Percentiles rank a stretch among this genome's conserved stretches.
phyloP scores from a whole-genome alignment of 257 asterid genomes.

The Penstemon newberryi region DNA sequence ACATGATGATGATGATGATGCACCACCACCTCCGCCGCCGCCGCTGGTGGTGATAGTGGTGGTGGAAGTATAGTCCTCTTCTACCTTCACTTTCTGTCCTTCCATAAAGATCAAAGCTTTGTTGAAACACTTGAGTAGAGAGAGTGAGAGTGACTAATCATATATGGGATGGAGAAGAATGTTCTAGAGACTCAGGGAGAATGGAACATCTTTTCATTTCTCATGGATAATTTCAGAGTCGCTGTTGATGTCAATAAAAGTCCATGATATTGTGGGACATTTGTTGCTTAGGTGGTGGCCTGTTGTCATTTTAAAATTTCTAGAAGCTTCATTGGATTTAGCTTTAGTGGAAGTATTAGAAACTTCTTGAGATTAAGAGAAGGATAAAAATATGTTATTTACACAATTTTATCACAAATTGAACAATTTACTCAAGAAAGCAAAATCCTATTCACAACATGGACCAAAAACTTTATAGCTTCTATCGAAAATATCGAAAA shows the following conservation, averaged over 20 bases:
- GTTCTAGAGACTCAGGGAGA: slow-evolving; percentile 35
- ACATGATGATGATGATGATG: slow-evolving; percentile 30
- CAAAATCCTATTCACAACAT: too few relatives aligned
- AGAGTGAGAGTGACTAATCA: slow-evolving; percentile 21
- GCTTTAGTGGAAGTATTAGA: background rate
- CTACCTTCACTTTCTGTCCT: slow-evolving; percentile 39
- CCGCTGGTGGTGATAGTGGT: background rate
- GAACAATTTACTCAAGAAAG: too few relatives aligned
- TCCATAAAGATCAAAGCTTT: slow-evolving; percentile 27
- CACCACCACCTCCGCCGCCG: slow-evolving; percentile 23
- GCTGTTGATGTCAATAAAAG: background rate
- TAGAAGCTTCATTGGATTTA: slow-evolving; percentile 29
- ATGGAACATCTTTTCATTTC: background rate
- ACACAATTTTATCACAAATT: too few relatives aligned
- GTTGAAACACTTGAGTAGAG: background rate
- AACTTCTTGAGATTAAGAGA: slow-evolving; percentile 16
- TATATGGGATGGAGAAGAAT: slow-evolving; percentile 27
- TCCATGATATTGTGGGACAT: background rate
- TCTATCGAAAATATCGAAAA: too few relatives aligned
- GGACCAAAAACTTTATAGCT: too few relatives aligned
- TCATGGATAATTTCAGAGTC: background rate
- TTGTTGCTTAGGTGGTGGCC: background rate
- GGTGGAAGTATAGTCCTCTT: slow-evolving; percentile 39
- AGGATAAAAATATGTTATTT: background rate
- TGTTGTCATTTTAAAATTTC: slow-evolving; percentile 12